phyloP scores from a whole-genome alignment of 352 stramenopile genomes.

The Phytophthora crassamura region DNA sequence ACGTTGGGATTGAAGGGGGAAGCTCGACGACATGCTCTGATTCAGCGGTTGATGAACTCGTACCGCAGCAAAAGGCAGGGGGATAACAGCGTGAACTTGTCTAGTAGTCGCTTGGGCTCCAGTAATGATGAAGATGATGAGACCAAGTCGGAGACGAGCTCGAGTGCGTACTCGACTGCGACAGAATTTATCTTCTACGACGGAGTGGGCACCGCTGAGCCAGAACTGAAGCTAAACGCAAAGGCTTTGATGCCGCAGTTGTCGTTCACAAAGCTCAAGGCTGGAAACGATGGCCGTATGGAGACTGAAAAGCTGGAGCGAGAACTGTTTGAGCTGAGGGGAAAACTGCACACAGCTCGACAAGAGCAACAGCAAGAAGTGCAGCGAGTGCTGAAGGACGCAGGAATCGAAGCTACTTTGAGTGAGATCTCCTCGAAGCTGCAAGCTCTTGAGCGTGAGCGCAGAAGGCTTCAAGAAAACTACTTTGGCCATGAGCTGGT shows the following conservation, averaged over 20 bases:
- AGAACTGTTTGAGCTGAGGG: conserved; percentile 41
- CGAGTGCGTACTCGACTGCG: conserved; percentile 47
- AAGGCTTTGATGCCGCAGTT: conserved; percentile 16
- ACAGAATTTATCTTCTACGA: conserved; percentile 60
- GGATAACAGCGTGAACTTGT: not conserved
- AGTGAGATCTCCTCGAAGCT: conserved; percentile 34
- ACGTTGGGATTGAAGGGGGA: conserved; percentile 57
- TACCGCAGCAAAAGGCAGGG: not conserved
- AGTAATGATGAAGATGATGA: conserved; percentile 30
- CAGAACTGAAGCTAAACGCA: not conserved
- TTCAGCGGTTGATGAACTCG: conserved; percentile 48
- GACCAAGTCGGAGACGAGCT: conserved; percentile 37
- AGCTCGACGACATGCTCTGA: conserved; percentile 45
- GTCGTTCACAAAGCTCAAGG: conserved; percentile 11
- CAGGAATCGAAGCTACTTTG: conserved; percentile 31
- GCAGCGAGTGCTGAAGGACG: conserved; percentile 18
- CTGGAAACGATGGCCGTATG: not conserved
- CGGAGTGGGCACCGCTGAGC: not conserved
- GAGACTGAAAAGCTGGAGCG: conserved; percentile 24
- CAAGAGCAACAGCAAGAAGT: conserved; percentile 26
- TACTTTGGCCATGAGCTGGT: conserved; percentile 49
- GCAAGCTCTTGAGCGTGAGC: conserved; percentile 40
- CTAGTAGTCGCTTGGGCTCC: conserved; percentile 1
- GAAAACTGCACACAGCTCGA: conserved; percentile 41
- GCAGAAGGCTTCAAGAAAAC: conserved; percentile 34